Evolutionary conservation across 176 grass and related monocot species (phyloP).

Genomic region (Oryza australiensis): DNA sequence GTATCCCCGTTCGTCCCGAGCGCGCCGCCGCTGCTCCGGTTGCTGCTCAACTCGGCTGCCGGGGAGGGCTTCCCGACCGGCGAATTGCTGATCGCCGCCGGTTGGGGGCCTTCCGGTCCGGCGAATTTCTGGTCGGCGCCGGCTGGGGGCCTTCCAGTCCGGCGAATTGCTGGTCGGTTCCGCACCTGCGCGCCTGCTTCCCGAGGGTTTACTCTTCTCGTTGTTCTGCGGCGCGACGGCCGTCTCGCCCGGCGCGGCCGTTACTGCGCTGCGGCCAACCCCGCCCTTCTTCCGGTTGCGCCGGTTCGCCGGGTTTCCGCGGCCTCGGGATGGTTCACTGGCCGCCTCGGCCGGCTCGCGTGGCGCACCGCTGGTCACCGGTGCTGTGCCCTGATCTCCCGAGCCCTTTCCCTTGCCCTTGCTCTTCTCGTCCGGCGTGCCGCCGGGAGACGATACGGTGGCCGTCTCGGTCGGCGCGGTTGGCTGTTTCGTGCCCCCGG

Average conservation of each 20-base stretch:
- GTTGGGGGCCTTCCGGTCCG: neutral
- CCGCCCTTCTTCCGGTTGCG: neutral
- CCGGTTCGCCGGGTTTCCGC: too few relatives aligned
- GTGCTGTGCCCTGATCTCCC: neutral
- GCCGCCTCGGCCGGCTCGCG: neutral
- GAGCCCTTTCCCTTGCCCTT: neutral
- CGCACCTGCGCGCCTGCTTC: neutral
- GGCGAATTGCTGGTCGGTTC: neutral
- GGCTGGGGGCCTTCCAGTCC: neutral
- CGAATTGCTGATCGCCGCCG: too few relatives aligned
- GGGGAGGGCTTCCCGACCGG: neutral
- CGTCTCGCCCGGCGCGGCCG: neutral
- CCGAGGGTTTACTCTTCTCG: neutral
- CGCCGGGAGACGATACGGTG: neutral
- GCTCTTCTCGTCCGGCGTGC: slow-evolving; percentile 7
- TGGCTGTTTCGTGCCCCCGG: neutral
- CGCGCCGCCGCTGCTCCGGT: neutral
- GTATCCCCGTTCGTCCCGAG: neutral
- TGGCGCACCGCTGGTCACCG: neutral
- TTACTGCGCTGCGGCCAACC: neutral
- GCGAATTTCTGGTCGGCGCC: neutral
- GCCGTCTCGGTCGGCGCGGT: neutral
- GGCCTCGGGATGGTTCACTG: neutral
- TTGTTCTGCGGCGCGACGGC: neutral
- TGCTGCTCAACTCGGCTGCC: neutral